Base-by-base conservation (phyloP, 106 monocot genomes). In the Dioscorea zingiberensis region DNA sequence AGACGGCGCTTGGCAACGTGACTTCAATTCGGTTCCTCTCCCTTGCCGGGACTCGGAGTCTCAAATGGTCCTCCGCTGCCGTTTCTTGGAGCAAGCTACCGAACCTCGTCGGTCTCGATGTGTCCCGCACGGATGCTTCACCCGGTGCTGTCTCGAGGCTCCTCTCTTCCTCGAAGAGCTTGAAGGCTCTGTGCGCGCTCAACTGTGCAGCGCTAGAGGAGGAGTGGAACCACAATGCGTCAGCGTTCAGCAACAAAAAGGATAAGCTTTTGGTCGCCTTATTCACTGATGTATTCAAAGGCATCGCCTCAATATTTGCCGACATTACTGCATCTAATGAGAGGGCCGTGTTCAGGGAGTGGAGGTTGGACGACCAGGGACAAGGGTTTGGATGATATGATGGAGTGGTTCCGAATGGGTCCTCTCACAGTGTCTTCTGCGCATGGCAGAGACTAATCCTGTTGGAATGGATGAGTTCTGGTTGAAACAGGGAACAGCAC, bases 391-490 rank as follows among this genome's bases (percentile, higher is more conserved):
- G 71, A 49, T 71, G 95, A 86, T 44, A 76, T 88, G 1, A 81
- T 91, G 82, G 77, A 55, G 18, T 97, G 95, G 95, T 61, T 97
- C n/a, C 0, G 88, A 91, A 68, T 97, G 95, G 95, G 77, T 86
- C 19, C 69, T 97, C 8, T 97, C 95, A 3, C 88, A 83, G 5
- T 70, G 78, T 28, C 76, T 97, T 15, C 69, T 97, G 7, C 71
- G 81, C 6, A 91, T 88, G 21, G 91, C 95, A 10, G 95, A 97
- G 74, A 77, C 63, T 11, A 91, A 85, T 45, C 80, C 85, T 22
- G 70, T 47, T 28, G 81, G 76, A 23, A 74, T 86, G 70, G 83
- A 84, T 58, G 81, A 79, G 16, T 97, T 97, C 64, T 97, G 95
- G 95, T 71, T 88, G 68, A 83, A 62, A 27, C 88, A 97, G 55